Conservation (phyloP, 345 rosid species). For the Ailanthus altissimus region DNA sequence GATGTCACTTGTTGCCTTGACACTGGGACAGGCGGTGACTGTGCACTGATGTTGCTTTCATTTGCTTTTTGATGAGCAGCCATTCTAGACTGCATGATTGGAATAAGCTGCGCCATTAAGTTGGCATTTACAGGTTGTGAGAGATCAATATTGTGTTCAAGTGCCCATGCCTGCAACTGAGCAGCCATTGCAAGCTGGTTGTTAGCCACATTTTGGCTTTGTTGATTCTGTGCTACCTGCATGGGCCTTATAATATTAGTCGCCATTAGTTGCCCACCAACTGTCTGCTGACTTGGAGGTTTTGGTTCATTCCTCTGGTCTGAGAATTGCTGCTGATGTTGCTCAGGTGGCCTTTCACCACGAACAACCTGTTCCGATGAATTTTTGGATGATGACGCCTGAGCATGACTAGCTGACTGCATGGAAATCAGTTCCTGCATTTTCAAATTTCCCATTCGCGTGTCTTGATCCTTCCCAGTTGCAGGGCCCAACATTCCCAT, state of each 20-base stretch:
- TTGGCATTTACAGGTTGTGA: constrained; percentile 90
- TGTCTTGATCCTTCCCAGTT: constrained; percentile 68
- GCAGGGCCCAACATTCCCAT: constrained; percentile 62
- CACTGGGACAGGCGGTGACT: constrained; percentile 52
- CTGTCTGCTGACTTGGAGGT: constrained; percentile 48
- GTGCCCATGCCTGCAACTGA: constrained; percentile 90
- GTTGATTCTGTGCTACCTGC: constrained; percentile 70
- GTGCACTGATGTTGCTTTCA: constrained; percentile 54
- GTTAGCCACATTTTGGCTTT: constrained; percentile 58
- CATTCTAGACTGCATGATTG: constrained; percentile 80
- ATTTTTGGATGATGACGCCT: constrained; percentile 80
- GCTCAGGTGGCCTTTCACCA: constrained; percentile 68
- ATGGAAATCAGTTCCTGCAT: constrained; percentile 79
- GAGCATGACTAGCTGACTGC: constrained; percentile 73
- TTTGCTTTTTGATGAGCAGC: constrained; percentile 73
- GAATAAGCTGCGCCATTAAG: constrained; percentile 79
- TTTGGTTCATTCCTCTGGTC: constrained; percentile 68
- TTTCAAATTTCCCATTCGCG: constrained; percentile 60
- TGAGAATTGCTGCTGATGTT: constrained; percentile 47
- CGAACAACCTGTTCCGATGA: constrained; percentile 63
- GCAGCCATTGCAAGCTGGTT: constrained; percentile 75
- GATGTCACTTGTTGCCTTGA: constrained; percentile 77
- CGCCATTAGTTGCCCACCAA: constrained; percentile 58
- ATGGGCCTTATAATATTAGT: constrained; percentile 61
- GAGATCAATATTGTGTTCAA: constrained; percentile 81